Evolutionary conservation across 2,329 filamentous ascomycete genomes (phyloP), one percentile per base, ranked within the genome.

Genomic region (Chaetomiaceae sp.): DNA sequence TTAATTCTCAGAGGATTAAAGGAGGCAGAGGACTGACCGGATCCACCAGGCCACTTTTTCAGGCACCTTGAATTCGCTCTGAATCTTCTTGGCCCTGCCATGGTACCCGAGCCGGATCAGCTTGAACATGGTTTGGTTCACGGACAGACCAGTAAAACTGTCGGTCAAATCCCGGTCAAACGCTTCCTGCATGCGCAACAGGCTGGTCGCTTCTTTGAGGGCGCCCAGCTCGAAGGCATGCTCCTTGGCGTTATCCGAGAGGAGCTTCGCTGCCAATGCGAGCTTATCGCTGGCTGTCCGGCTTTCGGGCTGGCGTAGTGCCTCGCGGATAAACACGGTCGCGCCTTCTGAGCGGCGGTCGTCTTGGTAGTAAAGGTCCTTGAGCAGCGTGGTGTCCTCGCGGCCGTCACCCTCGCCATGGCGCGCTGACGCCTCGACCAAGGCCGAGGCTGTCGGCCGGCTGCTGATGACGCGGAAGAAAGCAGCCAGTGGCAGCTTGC

Each of bases 311-410:
- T 93, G 87, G 4, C 77, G 72, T 7, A 99, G 74, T 0, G 91
- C 88, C 69, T 99, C 92, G 17, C 83, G 82, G 13, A 99, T 74
- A 53, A 97, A 87, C 2, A 99, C 82, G 51, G 89, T 87, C 0
- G 92, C 87, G 3, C 93, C 90, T 58, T 97, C 93, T 5, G 90
- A 74, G 3, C 91, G 82, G 5, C 92, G 83, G 66, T 99, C 93
- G 62, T 97, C 93, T 70, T 97, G 93, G 66, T 99, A 99, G 71
- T 93, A 99, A 3, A 99, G 75, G 64, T 97, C 93, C 63, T 97
- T 99, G 21, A 99, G 80, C 19, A 99, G 69, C 0, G 81, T 78
- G 61, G 95, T 90, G 62, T 95, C 86, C 19, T 63, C 61, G 19
- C 45, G 46, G 3, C 48, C 60, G 7, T 58, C 58, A 13, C 51